Evolutionary conservation across 192 early-diverging fungal species (phyloP).

Genomic region (Linnemannia zychae): DNA sequence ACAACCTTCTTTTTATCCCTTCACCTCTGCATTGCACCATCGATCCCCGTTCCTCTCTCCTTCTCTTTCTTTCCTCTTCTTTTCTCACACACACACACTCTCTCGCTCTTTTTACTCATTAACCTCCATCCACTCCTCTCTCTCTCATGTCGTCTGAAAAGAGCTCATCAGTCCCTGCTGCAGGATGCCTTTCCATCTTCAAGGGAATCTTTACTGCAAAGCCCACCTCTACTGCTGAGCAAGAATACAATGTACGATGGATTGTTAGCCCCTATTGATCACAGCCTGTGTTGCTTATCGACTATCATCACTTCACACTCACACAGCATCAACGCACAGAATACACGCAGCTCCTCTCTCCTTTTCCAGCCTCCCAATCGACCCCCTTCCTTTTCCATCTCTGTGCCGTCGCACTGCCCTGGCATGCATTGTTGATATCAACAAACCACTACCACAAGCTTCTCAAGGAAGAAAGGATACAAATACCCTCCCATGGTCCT

Average conservation of each 20-base stretch:
- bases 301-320: not conserved
- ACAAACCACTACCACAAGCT: not conserved
- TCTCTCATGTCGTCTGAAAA: conserved; percentile 40
- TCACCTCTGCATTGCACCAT: not conserved
- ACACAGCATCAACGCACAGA: not conserved
- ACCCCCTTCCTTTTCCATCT: not conserved
- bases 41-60: not conserved
- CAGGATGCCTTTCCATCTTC: conserved; percentile 47
- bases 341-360: not conserved
- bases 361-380: not conserved
- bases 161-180: not conserved
- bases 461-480: not conserved
- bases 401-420: not conserved
- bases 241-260: not conserved
- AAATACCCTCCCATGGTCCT: not conserved
- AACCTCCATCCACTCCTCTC: not conserved
- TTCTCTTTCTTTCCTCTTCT: not conserved
- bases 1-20: too few species aligned
- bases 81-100: not conserved
- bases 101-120: not conserved
- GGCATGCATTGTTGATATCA: not conserved
- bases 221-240: not conserved
- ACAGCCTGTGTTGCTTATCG: not conserved
- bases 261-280: not conserved
- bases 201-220: conserved; percentile 23